phyloP scores from a whole-genome alignment of 176 grass and related monocot genomes.

The Neostapfia colusana region DNA sequence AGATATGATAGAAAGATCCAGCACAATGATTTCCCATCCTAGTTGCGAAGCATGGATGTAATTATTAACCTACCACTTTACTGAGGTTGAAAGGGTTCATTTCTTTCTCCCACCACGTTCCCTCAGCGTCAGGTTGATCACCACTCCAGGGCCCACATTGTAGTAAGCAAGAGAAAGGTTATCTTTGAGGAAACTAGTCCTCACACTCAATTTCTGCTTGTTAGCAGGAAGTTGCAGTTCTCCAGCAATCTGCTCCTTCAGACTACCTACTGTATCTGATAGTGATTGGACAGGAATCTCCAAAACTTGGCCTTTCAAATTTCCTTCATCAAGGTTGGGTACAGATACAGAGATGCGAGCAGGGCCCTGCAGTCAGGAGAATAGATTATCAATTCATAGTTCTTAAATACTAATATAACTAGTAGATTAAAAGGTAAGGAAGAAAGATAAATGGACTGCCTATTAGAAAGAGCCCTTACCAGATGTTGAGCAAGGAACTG shows the following conservation, averaged over 20 bases:
- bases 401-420: constrained; percentile 15
- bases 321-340: constrained; percentile 92
- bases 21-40: constrained; percentile 32
- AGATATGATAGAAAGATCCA: constrained; percentile 21
- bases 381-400: constrained; percentile 31
- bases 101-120: constrained; percentile 98
- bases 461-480: constrained; percentile 53
- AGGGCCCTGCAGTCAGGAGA: constrained; percentile 57
- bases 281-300: constrained; percentile 79
- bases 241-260: constrained; percentile 96
- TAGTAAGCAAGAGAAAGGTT: constrained; percentile 95
- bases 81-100: constrained; percentile 45
- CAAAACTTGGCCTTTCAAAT: constrained; percentile 88
- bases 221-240: constrained; percentile 95
- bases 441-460: not conserved
- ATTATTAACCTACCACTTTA: constrained; percentile 31
- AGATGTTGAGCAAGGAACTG: constrained; percentile 84
- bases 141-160: constrained; percentile 77
- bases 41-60: constrained; percentile 36
- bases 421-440: not conserved
- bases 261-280: constrained; percentile 74
- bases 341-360: constrained; percentile 73
- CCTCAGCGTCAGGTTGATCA: constrained; percentile 75
- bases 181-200: constrained; percentile 87
- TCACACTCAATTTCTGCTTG: constrained; percentile 88